Evolutionary conservation across 306 rosid species (phyloP).

Genomic region (Prunus mume): DNA sequence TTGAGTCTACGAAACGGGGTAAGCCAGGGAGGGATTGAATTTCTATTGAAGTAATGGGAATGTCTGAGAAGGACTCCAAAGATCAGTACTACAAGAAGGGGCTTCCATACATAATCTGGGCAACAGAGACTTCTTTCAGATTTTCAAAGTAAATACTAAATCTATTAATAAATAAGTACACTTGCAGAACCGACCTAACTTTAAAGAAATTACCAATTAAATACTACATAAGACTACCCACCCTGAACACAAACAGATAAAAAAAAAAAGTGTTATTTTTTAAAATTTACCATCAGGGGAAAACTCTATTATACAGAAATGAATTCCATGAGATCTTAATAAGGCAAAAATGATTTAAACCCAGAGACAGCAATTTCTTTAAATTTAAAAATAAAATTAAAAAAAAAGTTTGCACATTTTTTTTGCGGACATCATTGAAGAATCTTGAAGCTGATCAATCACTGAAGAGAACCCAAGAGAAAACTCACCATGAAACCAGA

Average conservation of each 20-base stretch:
- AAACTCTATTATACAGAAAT: neutral
- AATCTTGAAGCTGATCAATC: neutral
- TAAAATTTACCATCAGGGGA: neutral
- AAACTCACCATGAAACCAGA: neutral
- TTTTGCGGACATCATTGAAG: neutral
- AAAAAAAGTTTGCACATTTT: neutral
- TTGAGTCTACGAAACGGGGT: neutral
- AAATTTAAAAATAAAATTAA: neutral
- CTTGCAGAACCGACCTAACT: neutral
- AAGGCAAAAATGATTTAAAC: neutral
- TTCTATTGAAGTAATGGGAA: neutral
- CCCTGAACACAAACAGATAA: neutral
- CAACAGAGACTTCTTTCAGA: neutral
- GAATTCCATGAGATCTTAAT: constrained; percentile 11
- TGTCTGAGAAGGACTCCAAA: neutral
- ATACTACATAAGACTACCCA: neutral
- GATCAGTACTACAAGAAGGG: neutral
- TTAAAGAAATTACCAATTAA: neutral
- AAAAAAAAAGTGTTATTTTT: neutral
- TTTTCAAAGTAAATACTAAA: neutral
- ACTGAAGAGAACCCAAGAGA: neutral
- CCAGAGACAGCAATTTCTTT: neutral
- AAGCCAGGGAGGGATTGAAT: neutral
- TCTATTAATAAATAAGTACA: neutral
- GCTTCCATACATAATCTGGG: neutral